These are phyloP conservation scores for Zygnema circumcarinatum DNA, from an alignment of 139 green algal genomes.

Conservation along the genomic window DNA sequence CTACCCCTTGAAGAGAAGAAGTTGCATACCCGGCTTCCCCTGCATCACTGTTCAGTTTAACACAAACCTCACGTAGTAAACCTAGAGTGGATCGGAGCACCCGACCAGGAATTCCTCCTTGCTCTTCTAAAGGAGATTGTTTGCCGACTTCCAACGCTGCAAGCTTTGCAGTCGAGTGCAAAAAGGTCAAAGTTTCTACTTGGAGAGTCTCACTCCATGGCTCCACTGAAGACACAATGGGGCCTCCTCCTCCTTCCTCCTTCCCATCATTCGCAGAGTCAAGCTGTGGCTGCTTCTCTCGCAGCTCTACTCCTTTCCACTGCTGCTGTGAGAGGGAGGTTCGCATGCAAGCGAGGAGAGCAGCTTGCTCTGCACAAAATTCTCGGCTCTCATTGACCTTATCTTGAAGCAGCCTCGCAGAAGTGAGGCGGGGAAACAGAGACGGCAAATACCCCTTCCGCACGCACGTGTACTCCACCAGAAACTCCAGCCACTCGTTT, in stretches of 20 bases:
- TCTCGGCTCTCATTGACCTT: neutral
- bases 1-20: neutral
- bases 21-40: neutral
- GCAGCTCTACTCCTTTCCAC: neutral
- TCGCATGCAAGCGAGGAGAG: neutral
- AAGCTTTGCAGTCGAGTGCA: neutral
- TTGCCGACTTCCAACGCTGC: neutral
- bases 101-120: neutral
- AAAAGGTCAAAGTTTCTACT: neutral
- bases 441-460: neutral
- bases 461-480: neutral
- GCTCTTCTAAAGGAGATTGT: neutral
- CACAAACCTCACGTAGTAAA: neutral
- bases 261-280: neutral
- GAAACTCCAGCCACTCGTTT: neutral
- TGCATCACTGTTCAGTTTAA: neutral
- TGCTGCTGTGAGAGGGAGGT: neutral
- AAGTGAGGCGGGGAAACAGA: neutral
- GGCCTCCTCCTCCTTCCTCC: neutral
- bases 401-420: neutral
- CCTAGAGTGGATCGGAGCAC: neutral
- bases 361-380: neutral
- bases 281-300: neutral
- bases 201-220: neutral
- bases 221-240: neutral